A percentile compares a stretch with the other conserved stretches of the same genome.
Evolutionary conservation across 83 land plant genomes (phyloP).

Genomic region (Isoetes engelmannii): DNA sequence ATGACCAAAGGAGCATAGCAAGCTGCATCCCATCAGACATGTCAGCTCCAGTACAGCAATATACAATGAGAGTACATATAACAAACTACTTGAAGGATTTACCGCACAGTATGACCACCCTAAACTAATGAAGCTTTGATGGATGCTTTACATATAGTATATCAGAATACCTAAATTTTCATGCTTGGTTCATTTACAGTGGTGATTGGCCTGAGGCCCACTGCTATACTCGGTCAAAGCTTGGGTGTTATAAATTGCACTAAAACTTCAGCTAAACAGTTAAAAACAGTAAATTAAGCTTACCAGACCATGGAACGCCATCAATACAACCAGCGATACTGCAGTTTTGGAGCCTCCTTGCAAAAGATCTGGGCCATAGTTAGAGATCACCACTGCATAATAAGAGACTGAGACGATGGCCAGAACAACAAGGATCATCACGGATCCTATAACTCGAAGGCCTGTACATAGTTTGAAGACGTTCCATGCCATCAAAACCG

Average conservation of each 20-base stretch:
- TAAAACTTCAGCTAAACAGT: not conserved
- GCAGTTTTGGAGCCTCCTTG: conserved; percentile 32
- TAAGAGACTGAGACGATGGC: conserved; percentile 55
- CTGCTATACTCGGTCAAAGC: no score
- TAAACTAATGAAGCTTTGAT: no score
- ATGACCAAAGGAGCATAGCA: conserved; percentile 70
- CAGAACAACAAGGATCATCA: conserved; percentile 55
- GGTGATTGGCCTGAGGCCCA: no score
- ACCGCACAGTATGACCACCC: no score
- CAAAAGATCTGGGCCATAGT: conserved; percentile 48
- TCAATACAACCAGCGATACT: conserved; percentile 31
- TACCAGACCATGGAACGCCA: conserved; percentile 56
- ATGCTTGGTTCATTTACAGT: no score
- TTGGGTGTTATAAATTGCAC: not conserved
- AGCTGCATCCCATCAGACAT: conserved; percentile 43
- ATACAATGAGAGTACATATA: no score
- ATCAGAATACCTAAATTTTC: no score
- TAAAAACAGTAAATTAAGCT: not conserved
- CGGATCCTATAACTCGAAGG: conserved; percentile 51
- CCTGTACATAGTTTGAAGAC: conserved; percentile 56
- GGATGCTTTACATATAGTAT: no score
- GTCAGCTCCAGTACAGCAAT: no score
- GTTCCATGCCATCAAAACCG: conserved; percentile 39
- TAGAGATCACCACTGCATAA: conserved; percentile 55
- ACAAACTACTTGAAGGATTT: no score